phyloP scores from a whole-genome alignment of 2,329 filamentous ascomycete species.

The Onygenales sp. region DNA sequence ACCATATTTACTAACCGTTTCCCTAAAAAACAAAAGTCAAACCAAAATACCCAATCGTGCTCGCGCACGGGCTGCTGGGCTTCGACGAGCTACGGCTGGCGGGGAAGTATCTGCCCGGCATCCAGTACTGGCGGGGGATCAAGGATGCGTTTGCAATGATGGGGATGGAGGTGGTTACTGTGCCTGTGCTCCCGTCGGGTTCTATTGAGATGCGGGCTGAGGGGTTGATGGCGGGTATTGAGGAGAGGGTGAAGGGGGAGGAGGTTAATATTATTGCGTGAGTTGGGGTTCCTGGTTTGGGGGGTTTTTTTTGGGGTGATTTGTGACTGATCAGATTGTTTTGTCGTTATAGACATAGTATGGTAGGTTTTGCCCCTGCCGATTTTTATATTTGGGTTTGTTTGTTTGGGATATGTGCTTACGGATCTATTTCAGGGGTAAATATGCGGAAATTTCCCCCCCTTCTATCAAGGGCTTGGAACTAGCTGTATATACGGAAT shows the following conservation, averaged over 20 bases:
- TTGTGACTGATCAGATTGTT: conserved; percentile 7
- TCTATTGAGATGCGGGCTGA: conserved; percentile 50
- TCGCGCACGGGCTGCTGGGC: conserved; percentile 57
- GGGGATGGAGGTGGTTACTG: conserved; percentile 52
- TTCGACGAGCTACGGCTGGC: conserved; percentile 53
- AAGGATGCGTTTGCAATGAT: conserved; percentile 47
- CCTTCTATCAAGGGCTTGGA: neutral
- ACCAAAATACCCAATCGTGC: conserved; percentile 50
- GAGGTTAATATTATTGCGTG: conserved; percentile 57
- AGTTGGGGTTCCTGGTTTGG: conserved; percentile 1
- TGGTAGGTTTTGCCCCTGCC: conserved; percentile 25
- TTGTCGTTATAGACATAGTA: conserved; percentile 32
- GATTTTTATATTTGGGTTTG: neutral
- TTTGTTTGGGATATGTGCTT: neutral
- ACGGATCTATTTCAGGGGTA: conserved; percentile 1
- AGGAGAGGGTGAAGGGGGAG: conserved; percentile 43
- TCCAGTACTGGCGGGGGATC: conserved; percentile 58
- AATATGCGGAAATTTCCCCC: neutral
- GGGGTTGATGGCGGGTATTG: conserved; percentile 45
- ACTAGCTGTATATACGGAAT: neutral
- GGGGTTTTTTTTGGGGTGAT: neutral
- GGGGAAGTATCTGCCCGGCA: conserved; percentile 44
- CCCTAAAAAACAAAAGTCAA: conserved; percentile 17
- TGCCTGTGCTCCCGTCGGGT: conserved; percentile 49
- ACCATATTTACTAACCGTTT: neutral